phyloP scores from a whole-genome alignment of 2,329 filamentous ascomycete genomes.

The Coniochaeta pulveracea region DNA sequence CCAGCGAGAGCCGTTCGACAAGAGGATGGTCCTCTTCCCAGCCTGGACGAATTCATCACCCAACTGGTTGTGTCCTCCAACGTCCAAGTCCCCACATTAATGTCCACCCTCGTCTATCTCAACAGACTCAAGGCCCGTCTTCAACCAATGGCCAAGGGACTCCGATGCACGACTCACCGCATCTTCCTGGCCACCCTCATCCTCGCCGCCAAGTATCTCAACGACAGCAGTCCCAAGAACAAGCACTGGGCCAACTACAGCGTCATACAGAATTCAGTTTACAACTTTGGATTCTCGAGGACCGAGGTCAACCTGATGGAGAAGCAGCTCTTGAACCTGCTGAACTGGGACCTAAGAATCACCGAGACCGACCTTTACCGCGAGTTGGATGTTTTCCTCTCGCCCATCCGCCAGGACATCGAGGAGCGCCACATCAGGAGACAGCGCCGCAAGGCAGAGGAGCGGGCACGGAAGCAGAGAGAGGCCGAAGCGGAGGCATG shows the following conservation, averaged over 20 bases:
- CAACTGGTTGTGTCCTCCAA: constrained; percentile 87
- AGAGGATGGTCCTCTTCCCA: constrained; percentile 53
- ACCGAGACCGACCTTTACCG: constrained; percentile 74
- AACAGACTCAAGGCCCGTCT: constrained; percentile 72
- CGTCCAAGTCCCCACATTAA: constrained; percentile 92
- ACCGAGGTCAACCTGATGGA: constrained; percentile 99
- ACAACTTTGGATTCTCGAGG: constrained; percentile 78
- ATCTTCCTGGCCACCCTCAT: constrained; percentile 90
- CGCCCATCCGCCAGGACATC: constrained; percentile 61
- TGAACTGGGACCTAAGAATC: constrained; percentile 91
- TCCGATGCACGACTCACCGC: constrained; percentile 91
- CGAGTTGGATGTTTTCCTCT: constrained; percentile 80
- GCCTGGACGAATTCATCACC: constrained; percentile 82
- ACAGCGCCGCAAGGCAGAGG: constrained; percentile 28
- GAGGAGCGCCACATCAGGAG: constrained; percentile 37
- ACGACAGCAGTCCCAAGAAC: constrained; percentile 98
- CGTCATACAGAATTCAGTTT: constrained; percentile 52
- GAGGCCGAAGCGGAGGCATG: constrained; percentile 29
- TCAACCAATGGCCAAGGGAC: constrained; percentile 88
- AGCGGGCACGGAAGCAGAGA: constrained; percentile 24
- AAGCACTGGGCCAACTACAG: constrained; percentile 99
- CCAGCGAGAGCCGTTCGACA: constrained; percentile 30
- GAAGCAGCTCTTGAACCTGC: constrained; percentile 88
- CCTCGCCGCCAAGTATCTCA: constrained; percentile 88
- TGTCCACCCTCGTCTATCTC: constrained; percentile 94